Conservation (phyloP, 1,284 basidiomycete species). For the Irpex rosettiformis region DNA sequence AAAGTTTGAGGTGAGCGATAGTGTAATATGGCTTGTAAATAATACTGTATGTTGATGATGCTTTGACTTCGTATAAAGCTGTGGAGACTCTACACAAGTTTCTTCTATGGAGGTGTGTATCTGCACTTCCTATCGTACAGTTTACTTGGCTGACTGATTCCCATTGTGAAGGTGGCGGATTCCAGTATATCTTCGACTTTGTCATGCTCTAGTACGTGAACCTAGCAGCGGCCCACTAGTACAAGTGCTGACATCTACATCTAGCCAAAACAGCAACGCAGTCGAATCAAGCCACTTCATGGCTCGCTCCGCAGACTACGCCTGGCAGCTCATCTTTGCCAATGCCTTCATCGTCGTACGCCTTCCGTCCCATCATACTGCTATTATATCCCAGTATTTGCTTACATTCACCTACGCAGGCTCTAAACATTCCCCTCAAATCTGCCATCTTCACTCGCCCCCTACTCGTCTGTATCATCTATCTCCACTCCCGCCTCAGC, state of each 20-base stretch:
- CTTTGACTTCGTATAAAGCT: slow-evolving; percentile 41
- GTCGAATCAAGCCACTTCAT: slow-evolving; percentile 59
- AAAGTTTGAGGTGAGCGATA: slow-evolving; percentile 48
- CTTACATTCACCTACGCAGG: slow-evolving; percentile 28
- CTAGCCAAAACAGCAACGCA: slow-evolving; percentile 59
- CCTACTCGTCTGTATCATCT: slow-evolving; percentile 65
- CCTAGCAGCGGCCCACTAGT: neutral
- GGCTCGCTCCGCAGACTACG: slow-evolving; percentile 64
- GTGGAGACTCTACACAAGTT: slow-evolving; percentile 75
- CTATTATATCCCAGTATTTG: neutral
- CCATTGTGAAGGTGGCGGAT: slow-evolving; percentile 40
- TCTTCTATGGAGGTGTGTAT: slow-evolving; percentile 71
- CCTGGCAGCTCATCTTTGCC: slow-evolving; percentile 68
- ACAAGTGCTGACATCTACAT: neutral
- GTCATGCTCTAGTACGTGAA: slow-evolving; percentile 73
- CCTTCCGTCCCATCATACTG: neutral
- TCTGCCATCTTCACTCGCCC: slow-evolving; percentile 61
- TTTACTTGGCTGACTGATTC: neutral
- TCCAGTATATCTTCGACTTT: slow-evolving; percentile 71
- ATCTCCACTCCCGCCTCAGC: slow-evolving; percentile 64
- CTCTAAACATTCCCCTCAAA: slow-evolving; percentile 62
- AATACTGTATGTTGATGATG: neutral
- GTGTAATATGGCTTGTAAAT: no score
- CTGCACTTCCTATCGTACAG: neutral
- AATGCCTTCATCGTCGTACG: slow-evolving; percentile 58